A percentile compares a stretch with the other conserved stretches of the same genome.
Conservation (phyloP, 2,329 filamentous ascomycete species). For the Corynespora cassiicola region DNA sequence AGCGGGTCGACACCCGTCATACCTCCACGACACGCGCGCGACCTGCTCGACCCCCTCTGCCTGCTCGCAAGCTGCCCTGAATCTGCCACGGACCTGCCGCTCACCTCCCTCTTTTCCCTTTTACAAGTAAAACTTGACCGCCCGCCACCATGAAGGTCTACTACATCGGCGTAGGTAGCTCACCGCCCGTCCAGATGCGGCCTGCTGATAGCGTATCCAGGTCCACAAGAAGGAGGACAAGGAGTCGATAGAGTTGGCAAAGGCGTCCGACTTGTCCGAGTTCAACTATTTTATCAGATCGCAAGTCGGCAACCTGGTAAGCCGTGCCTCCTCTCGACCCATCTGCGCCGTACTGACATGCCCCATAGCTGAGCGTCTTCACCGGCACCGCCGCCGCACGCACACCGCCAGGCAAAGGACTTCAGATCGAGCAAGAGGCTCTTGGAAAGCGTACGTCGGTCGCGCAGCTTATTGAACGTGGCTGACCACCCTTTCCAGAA, state of each 20-base stretch:
- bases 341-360: constrained; percentile 48
- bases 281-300: constrained; percentile 79
- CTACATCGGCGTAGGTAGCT: constrained; percentile 78
- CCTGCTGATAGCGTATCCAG: constrained; percentile 53
- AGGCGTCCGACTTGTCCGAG: constrained; percentile 77
- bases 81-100: no score
- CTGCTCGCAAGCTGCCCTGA: no score
- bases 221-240: constrained; percentile 80
- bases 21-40: no score
- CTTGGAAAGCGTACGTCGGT: constrained; percentile 1
- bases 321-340: constrained; percentile 13
- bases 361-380: constrained; percentile 81
- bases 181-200: constrained; percentile 19
- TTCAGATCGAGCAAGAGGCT: constrained; percentile 87
- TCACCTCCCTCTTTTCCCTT: neutral
- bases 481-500: constrained; percentile 47
- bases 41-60: no score
- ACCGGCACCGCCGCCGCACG: constrained; percentile 86
- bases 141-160: constrained; percentile 75
- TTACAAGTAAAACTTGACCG: neutral
- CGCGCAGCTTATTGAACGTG: neutral
- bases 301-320: constrained; percentile 41
- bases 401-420: constrained; percentile 79
- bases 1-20: no score
- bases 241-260: constrained; percentile 76